Evolutionary conservation across 139 green algal genomes (phyloP).

Genomic region (Chlorella vulgaris): DNA sequence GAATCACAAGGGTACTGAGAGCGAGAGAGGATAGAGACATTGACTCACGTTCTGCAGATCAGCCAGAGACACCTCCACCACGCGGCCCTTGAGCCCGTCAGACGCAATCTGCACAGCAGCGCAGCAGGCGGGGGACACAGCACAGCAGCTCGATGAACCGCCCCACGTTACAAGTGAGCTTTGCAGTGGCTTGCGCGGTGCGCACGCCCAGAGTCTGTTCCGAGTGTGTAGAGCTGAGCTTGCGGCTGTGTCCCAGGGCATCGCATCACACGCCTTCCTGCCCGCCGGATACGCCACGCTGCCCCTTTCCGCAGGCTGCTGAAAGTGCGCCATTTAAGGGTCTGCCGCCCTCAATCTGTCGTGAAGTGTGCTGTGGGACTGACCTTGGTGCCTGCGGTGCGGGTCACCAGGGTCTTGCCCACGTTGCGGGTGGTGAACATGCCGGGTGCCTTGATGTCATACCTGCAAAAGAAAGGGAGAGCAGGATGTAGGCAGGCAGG

Average conservation of each 20-base stretch:
- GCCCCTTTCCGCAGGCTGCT: no score
- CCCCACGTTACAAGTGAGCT: no score
- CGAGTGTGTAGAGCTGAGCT: no score
- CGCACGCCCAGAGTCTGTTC: no score
- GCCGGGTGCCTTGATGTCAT: conserved; percentile 98
- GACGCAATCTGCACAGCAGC: conserved; percentile 89
- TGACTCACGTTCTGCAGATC: conserved; percentile 93
- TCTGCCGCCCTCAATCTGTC: no score
- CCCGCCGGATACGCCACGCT: no score
- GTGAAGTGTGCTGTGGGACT: no score
- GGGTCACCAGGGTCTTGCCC: conserved; percentile 98
- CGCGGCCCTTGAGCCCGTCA: conserved; percentile 97
- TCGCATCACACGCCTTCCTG: no score
- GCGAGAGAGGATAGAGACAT: not conserved
- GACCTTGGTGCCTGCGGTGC: conserved; percentile 98
- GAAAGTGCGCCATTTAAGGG: no score
- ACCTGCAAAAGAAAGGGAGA: conserved; percentile 53
- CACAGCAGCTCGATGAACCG: not conserved
- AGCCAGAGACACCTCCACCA: conserved; percentile 95
- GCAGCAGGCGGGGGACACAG: not conserved
- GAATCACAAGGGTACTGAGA: no score
- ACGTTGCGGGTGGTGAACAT: conserved; percentile 92
- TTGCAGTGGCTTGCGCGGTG: no score
- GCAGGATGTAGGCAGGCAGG: not conserved
- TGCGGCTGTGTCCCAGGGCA: no score